phyloP scores from a whole-genome alignment of 2,329 filamentous ascomycete genomes.

The Penicillium sp. region DNA sequence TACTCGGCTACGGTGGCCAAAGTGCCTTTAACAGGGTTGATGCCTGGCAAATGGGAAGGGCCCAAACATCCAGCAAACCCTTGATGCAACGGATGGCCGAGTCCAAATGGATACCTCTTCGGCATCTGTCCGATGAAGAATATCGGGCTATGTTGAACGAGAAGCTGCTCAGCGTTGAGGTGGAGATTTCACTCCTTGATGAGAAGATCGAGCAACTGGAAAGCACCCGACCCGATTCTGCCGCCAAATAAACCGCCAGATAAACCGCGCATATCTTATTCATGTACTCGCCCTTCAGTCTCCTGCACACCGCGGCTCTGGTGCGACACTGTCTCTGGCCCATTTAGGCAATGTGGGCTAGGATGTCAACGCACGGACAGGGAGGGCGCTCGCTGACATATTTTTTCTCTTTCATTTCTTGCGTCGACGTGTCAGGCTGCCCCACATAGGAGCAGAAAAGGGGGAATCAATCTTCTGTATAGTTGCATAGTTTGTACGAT shows the following conservation, averaged over 20 bases:
- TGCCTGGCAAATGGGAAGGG: constrained; percentile 47
- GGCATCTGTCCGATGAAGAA: constrained; percentile 70
- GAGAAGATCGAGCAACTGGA: constrained; percentile 68
- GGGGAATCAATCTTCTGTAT: background rate
- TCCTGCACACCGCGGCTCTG: constrained; percentile 5
- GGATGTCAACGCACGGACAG: constrained; percentile 24
- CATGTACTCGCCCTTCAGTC: background rate
- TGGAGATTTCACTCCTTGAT: constrained; percentile 77
- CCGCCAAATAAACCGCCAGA: constrained; percentile 8
- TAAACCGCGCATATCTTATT: background rate
- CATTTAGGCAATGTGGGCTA: constrained; percentile 11
- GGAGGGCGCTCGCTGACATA: background rate
- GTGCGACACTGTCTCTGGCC: constrained; percentile 13
- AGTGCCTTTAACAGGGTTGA: constrained; percentile 58
- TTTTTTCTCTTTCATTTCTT: constrained; percentile 5
- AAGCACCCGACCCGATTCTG: constrained; percentile 20
- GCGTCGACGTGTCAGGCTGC: constrained; percentile 1
- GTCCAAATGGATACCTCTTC: constrained; percentile 73
- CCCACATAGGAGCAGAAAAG: background rate
- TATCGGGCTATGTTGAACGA: constrained; percentile 73
- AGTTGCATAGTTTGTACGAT: constrained; percentile 12
- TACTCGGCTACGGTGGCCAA: constrained; percentile 64
- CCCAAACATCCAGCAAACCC: constrained; percentile 41
- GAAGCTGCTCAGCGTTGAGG: constrained; percentile 72
- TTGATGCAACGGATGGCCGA: constrained; percentile 58